These are phyloP conservation scores for Zygnema cylindricum DNA, from an alignment of 139 green algal species.

Conservation along the genomic window DNA sequence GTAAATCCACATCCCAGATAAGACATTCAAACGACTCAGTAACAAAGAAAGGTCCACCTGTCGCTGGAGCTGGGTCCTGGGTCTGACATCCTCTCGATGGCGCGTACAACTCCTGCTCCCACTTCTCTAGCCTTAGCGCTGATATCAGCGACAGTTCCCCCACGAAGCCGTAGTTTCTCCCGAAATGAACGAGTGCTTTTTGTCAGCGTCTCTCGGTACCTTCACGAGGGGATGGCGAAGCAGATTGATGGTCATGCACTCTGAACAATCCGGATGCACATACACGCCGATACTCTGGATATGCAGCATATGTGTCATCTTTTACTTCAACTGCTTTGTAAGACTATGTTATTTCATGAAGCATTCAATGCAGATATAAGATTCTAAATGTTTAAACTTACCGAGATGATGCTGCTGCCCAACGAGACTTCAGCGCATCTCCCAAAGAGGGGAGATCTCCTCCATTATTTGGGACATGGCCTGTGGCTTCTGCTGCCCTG, in stretches of 20 bases:
- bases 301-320: too few relatives aligned
- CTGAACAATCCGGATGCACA: too few relatives aligned
- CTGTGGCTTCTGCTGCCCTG: too few relatives aligned
- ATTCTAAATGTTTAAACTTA: background rate
- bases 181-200: constrained; percentile 26
- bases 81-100: constrained; percentile 26
- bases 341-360: too few relatives aligned
- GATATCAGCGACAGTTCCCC: constrained; percentile 18
- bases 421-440: background rate
- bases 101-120: constrained; percentile 13
- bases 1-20: background rate
- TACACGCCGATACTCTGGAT: too few relatives aligned
- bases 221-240: too few relatives aligned
- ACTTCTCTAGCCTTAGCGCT: constrained; percentile 23
- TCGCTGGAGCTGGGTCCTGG: background rate
- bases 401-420: constrained; percentile 16
- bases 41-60: background rate
- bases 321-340: too few relatives aligned
- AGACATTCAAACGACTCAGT: background rate
- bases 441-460: background rate
- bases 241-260: too few relatives aligned
- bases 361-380: too few relatives aligned
- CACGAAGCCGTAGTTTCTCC: constrained; percentile 13
- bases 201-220: constrained; percentile 13
- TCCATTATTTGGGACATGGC: too few relatives aligned